Base-by-base conservation (phyloP, 805 yeast species). In the Dipodascopsis uninucleata region DNA sequence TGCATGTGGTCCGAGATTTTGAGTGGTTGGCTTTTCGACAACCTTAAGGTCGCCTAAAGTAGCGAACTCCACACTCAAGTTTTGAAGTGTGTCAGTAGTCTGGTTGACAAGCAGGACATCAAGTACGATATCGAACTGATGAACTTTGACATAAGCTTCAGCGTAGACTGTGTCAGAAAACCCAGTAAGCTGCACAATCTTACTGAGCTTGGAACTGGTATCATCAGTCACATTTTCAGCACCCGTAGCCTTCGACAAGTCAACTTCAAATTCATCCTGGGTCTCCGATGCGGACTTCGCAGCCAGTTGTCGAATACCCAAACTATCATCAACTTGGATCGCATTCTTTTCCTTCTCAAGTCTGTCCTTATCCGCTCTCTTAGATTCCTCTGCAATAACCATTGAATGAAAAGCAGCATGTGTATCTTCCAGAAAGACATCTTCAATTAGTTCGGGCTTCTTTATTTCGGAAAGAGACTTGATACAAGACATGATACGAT, bases 121-220 rank as follows among this genome's bases (percentile, higher is more conserved):
- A 57, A 93, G 74, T 0, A 88, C 88, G 59, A 93, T 95, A 65
- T 94, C 97, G 64, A 84, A 93, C 68, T 94, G 97, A 60, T 89
- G 95, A n/a, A 87, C 93, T 56, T 85, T 85, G 56, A 93, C 86
- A 61, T 84, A 86, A 0, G 97, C 98, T 69, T 93, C 99, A 5
- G 96, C 97, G 64, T 93, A 93, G 26, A 93, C 94, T 17, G 97
- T 95, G 65, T 93, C 99, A 0, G 96, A 85, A 67, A 88, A 93
- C 14, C 99, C 99, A n/a, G 98, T 90, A 56, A 93, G 76, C 63
- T 86, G 97, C 39, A 87, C 81, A 59, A 94, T 85, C 65, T 86
- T 88, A 65, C 79, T 83, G 61, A 93, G 75, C 67, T 86, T 83
- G 1, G 96, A 87, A 4, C 85, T 69, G 37, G 79, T 23, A 21